A percentile compares a stretch with the other conserved stretches of the same genome.
phyloP scores from a whole-genome alignment of 495 filamentous ascomycete species.

The Talaromyces thailandensis region DNA sequence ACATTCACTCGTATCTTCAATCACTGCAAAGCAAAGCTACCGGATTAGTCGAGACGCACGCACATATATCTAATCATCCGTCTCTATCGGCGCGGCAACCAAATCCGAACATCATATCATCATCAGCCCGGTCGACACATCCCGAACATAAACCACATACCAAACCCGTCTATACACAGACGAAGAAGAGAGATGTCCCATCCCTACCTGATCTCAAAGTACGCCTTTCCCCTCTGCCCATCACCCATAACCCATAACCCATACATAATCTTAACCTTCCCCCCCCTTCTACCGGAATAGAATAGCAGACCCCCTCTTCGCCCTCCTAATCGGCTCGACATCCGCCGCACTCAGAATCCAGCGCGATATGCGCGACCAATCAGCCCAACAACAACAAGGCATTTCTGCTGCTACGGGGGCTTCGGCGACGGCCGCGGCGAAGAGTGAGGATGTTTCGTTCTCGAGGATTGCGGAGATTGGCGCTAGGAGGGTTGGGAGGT shows the following conservation, averaged over 20 bases:
- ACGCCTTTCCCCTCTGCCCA: slow-evolving; percentile 5
- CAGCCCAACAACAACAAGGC: slow-evolving; percentile 12
- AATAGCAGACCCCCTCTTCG: slow-evolving; percentile 78
- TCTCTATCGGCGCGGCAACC: not conserved
- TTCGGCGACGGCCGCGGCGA: slow-evolving; percentile 15
- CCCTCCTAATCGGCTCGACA: slow-evolving; percentile 65
- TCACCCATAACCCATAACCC: not conserved
- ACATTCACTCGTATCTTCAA: not conserved
- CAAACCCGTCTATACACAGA: not conserved
- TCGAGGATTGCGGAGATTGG: slow-evolving; percentile 22
- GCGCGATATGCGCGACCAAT: slow-evolving; percentile 65
- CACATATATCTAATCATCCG: not conserved
- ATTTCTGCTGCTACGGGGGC: too few relatives aligned
- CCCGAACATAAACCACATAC: too few relatives aligned
- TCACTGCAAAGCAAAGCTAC: not conserved
- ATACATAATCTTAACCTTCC: not conserved
- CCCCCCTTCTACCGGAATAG: slow-evolving; percentile 24
- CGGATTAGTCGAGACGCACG: not conserved
- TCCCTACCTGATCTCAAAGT: slow-evolving; percentile 36
- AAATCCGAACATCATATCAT: not conserved
- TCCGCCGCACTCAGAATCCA: slow-evolving; percentile 51
- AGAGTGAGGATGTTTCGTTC: slow-evolving; percentile 13
- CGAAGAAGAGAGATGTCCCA: not conserved
- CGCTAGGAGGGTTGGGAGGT: slow-evolving; percentile 24
- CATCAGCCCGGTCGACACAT: not conserved